Percentiles rank a stretch among this genome's conserved stretches.
Evolutionary conservation across 1,139 yeast genomes (phyloP).

Genomic region (Saccharomyces hybrid): DNA sequence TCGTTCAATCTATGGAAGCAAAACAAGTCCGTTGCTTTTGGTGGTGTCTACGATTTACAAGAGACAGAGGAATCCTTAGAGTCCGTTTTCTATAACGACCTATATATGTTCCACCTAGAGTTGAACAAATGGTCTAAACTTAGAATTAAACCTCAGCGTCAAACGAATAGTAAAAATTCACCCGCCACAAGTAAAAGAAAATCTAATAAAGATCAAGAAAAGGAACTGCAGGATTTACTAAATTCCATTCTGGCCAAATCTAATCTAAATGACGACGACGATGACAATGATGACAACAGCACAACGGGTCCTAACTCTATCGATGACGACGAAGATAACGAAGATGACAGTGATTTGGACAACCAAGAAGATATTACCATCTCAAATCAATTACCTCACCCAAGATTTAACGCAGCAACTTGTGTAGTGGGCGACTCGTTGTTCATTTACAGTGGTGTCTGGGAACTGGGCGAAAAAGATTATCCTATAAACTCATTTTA

Average conservation of each 20-base stretch:
- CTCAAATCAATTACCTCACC: slow-evolving; percentile 66
- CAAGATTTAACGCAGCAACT: slow-evolving; percentile 79
- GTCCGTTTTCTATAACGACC: slow-evolving; percentile 73
- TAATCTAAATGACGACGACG: slow-evolving; percentile 55
- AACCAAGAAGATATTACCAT: slow-evolving; percentile 34
- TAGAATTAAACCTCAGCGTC: slow-evolving; percentile 50
- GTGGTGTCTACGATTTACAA: slow-evolving; percentile 91
- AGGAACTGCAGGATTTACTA: slow-evolving; percentile 75
- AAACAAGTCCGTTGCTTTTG: slow-evolving; percentile 87
- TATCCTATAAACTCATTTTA: slow-evolving; percentile 79
- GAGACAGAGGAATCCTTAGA: slow-evolving; percentile 91
- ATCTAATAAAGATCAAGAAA: slow-evolving; percentile 45
- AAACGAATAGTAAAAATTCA: slow-evolving; percentile 10
- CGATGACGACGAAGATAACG: slow-evolving; percentile 28
- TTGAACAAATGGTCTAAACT: slow-evolving; percentile 84
- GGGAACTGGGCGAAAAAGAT: slow-evolving; percentile 83
- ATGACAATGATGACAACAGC: slow-evolving; percentile 39
- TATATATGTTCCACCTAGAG: slow-evolving; percentile 78
- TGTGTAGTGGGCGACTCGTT: slow-evolving; percentile 80
- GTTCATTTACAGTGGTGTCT: slow-evolving; percentile 87
- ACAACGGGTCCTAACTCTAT: slow-evolving; percentile 36
- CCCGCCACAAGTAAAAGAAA: slow-evolving; percentile 31
- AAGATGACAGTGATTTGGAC: slow-evolving; percentile 32
- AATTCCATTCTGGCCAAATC: slow-evolving; percentile 67
- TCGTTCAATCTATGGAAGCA: slow-evolving; percentile 74